Base-by-base conservation (phyloP, 1,284 basidiomycete species). In the Naganishia sp. region DNA sequence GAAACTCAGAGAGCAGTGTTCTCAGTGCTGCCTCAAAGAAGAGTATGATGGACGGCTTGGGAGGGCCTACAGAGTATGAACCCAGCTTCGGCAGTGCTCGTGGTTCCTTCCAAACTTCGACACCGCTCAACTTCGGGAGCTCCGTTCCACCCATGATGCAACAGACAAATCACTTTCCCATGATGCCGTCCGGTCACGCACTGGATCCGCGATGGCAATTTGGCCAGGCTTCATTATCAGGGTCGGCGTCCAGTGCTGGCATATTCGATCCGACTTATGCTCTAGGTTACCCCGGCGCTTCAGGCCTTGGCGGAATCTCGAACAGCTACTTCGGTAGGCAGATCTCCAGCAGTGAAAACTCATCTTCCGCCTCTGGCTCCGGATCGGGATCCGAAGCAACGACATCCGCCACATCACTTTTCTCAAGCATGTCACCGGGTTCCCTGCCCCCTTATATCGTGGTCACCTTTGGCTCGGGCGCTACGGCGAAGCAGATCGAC, bases 401-500 rank as follows among this genome's bases (percentile, higher is more conserved):
- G 70, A 70, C 67, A 67, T 73, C 13, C 70, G 70, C 51, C 60
- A 71, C 41, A 53, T 71, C 17, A 56, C 70, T 13, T 52, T 70
- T 15, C 72, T 72, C 60, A 68, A 71, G 21, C 46, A 47, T 46
- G 63, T 60, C 31, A 63, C 63, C 69, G 70, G 35, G 71, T 68
- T 85, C 89, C 41, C 81, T 88, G 35, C 83, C 90, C 71, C 76
- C 85, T 2, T 84, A 88, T 70, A 89, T 87, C 39, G 89, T 86
- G 72, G 86, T 92, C 17, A 88, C 90, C 0, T 90, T 93, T 71
- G 90, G 90, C 21, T 87, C 90, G 3, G 91, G 91, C 1, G 86
- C 87, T 79, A 82, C 84, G 43, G 89, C 92, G 77, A 91, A 91
- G 74, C 87, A 91, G 66, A 82, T 94, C 50, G 91, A 94, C 73